phyloP scores from a whole-genome alignment of 129 eudicot genomes.

The Flaveria brownii region DNA sequence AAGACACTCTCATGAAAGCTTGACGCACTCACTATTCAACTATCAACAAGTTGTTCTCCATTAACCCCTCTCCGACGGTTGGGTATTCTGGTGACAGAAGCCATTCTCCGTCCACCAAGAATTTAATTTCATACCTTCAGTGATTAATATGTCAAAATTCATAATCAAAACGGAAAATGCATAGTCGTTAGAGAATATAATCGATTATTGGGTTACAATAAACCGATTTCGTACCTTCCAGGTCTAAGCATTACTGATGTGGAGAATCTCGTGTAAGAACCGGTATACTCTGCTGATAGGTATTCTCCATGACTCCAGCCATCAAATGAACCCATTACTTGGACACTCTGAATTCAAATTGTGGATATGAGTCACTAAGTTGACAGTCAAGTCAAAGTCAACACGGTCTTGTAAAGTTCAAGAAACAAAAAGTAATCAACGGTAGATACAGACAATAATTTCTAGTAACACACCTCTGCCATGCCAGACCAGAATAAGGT shows the following conservation, averaged over 20 bases:
- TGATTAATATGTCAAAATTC: not conserved
- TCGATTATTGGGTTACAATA: not conserved
- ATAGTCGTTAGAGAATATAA: not conserved
- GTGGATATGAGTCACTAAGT: not conserved
- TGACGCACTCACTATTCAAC: conserved; percentile 42
- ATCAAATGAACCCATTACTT: conserved; percentile 95
- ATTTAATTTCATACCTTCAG: conserved; percentile 87
- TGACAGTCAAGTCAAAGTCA: conserved; percentile 2
- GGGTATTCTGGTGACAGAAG: conserved; percentile 72
- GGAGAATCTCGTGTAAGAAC: conserved; percentile 67
- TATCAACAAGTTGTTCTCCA: conserved; percentile 76
- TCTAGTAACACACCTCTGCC: conserved; percentile 73
- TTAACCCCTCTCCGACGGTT: conserved; percentile 72
- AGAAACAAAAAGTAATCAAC: not conserved
- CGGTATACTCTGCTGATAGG: conserved; percentile 83
- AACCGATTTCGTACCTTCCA: conserved; percentile 62
- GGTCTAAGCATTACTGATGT: conserved; percentile 84
- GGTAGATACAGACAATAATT: conserved; percentile 11
- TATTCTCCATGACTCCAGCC: conserved; percentile 96
- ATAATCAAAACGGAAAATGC: not conserved
- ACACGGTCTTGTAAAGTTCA: not conserved
- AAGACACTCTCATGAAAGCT: not conserved
- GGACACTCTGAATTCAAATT: conserved; percentile 64
- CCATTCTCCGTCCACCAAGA: conserved; percentile 97
- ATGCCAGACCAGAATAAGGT: conserved; percentile 78